Evolutionary conservation across 2,329 filamentous ascomycete species (phyloP).

Genomic region (Exophiala xenobiotica): DNA sequence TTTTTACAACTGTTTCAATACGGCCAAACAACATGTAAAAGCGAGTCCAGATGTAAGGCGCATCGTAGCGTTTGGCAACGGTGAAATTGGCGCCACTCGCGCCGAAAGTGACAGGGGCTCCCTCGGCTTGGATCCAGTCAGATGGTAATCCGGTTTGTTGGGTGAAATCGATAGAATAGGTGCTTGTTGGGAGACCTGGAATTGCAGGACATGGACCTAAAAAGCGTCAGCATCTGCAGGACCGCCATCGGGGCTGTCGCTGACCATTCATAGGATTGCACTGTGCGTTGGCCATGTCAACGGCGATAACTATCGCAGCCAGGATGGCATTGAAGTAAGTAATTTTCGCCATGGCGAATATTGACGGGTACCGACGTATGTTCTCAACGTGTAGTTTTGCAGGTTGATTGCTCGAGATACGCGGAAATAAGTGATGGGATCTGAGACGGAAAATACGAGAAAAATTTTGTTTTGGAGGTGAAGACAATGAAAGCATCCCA

Average conservation of each 20-base stretch:
- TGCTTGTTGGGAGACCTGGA: slow-evolving; percentile 71
- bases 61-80: slow-evolving; percentile 48
- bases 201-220: slow-evolving; percentile 62
- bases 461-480: slow-evolving; percentile 6
- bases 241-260: background rate
- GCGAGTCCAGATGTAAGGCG: slow-evolving; percentile 46
- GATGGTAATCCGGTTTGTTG: slow-evolving; percentile 59
- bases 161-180: slow-evolving; percentile 79
- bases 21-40: slow-evolving; percentile 58
- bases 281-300: slow-evolving; percentile 10
- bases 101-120: slow-evolving; percentile 71
- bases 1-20: slow-evolving; percentile 49
- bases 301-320: background rate
- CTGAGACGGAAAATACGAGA: background rate
- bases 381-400: background rate
- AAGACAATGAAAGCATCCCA: slow-evolving; percentile 15
- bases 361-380: background rate
- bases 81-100: slow-evolving; percentile 51
- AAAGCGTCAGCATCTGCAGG: slow-evolving; percentile 4
- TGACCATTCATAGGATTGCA: slow-evolving; percentile 24
- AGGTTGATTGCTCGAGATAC: background rate
- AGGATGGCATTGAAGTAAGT: slow-evolving; percentile 6
- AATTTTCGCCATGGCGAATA: slow-evolving; percentile 6
- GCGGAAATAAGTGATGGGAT: background rate
- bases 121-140: slow-evolving; percentile 68